A percentile compares a stretch with the other conserved stretches of the same genome.
Evolutionary conservation across 1,284 basidiomycete genomes (phyloP).

Genomic region (Crocinoboletus sp.): DNA sequence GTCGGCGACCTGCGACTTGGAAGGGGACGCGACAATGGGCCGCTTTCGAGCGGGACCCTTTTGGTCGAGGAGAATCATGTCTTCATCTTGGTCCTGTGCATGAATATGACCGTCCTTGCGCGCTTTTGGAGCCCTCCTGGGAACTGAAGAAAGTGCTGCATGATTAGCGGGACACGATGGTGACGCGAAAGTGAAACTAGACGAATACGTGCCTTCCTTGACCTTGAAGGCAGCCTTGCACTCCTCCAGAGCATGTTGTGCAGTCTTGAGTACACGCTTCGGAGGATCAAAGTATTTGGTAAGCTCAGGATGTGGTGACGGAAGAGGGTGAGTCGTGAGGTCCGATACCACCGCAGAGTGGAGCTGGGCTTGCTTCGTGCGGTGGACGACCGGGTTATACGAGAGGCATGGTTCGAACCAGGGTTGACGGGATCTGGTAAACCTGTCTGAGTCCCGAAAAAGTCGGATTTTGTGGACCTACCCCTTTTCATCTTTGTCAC

Average conservation of each 20-base stretch:
- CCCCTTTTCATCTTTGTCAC: slow-evolving; percentile 69
- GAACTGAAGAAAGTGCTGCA: slow-evolving; percentile 38
- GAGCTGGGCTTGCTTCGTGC: slow-evolving; percentile 89
- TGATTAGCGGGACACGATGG: slow-evolving; percentile 2
- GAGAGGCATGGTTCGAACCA: slow-evolving; percentile 81
- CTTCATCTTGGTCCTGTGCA: slow-evolving; percentile 60
- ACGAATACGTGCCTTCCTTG: slow-evolving; percentile 53
- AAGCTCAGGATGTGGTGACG: slow-evolving; percentile 82
- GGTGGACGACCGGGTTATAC: slow-evolving; percentile 89
- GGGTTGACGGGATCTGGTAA: slow-evolving; percentile 47
- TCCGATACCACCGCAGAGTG: slow-evolving; percentile 79
- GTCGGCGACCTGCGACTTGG: slow-evolving; percentile 4
- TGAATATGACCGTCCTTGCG: slow-evolving; percentile 59
- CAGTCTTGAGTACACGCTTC: slow-evolving; percentile 55
- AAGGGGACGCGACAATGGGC: background rate
- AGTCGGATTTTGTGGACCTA: slow-evolving; percentile 30
- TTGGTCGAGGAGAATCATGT: slow-evolving; percentile 56
- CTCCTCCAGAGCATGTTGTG: slow-evolving; percentile 51
- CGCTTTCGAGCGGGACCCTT: slow-evolving; percentile 33
- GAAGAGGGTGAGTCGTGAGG: slow-evolving; percentile 67
- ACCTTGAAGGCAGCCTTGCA: slow-evolving; percentile 69
- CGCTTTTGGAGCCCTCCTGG: slow-evolving; percentile 45
- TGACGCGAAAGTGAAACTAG: background rate
- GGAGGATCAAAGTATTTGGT: slow-evolving; percentile 84
- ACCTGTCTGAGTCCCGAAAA: slow-evolving; percentile 1